Evolutionary conservation across 169 alveolate genomes (phyloP), one percentile per base, ranked within the genome.

Genomic region (Babesia caballi): DNA sequence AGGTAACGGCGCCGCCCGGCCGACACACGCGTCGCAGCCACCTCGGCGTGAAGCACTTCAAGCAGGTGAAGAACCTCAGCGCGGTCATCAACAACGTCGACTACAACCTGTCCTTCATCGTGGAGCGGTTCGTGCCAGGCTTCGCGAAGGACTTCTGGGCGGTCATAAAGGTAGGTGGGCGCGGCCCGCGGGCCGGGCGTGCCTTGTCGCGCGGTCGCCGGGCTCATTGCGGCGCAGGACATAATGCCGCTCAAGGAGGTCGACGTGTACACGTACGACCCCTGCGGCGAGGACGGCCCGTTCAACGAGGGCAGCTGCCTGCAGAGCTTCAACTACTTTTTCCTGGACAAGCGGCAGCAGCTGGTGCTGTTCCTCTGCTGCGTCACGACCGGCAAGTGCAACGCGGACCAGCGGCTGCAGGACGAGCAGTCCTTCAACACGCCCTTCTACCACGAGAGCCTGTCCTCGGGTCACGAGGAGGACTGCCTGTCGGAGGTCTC

Each of bases 321-420:
- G 30, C 81, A 85, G 49, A 71, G 90, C 33, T 88, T 88, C 68
- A 88, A 88, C 72, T 88, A 88, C 73, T 88, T 88, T 59, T 74
- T 88, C 44, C 61, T 84, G 32, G 91, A 86, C 44, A 88, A 88
- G 58, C 76, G 83, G 28, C 89, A 84, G 56, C 87, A 74, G 65
- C 71, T 77, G 35, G 83, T 88, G 28, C 51, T 88, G 19, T 88
- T 88, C 63, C 69, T 88, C 6, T 83, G 90, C 21, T 84, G 93
- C 40, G 82, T 88, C 21, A 76, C 88, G 6, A 83, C 80, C 19
- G 85, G 85, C 36, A 73, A 83, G 66, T 74, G 69, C 44, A 54
- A 63, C 25, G 6, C 82, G 7, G 35, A 41, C 15, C 66, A 67
- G 53, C 44, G 30, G 54, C 11, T 32, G 11, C 66, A 53, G 17